These are phyloP conservation scores for Pythium aristosporum DNA, from an alignment of 352 stramenopile genomes.

Conservation along the genomic window DNA sequence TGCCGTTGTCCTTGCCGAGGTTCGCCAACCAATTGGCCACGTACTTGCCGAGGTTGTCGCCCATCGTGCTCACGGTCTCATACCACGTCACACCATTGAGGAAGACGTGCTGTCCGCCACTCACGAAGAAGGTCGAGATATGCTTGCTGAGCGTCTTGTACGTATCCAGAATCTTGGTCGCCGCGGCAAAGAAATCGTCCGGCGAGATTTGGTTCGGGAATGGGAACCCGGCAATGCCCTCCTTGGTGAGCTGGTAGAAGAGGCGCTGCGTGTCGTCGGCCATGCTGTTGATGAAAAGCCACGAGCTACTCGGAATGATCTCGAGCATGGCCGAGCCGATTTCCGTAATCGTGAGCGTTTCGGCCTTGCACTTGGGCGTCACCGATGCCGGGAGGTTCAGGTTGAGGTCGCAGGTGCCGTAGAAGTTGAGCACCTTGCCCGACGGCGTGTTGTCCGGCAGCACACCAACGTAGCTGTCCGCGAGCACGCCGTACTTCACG, in stretches of 20 bases:
- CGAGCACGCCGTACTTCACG: slow-evolving; percentile 50
- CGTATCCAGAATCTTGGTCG: slow-evolving; percentile 30
- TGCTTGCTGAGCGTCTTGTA: slow-evolving; percentile 38
- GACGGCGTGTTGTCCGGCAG: slow-evolving; percentile 38
- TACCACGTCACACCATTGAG: not conserved
- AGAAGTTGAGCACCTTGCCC: slow-evolving; percentile 33
- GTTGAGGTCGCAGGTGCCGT: slow-evolving; percentile 35
- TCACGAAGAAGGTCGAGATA: slow-evolving; percentile 40
- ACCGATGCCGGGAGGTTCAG: slow-evolving; percentile 37
- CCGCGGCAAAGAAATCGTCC: slow-evolving; percentile 40
- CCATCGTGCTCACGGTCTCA: too few species aligned
- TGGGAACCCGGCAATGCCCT: slow-evolving; percentile 52
- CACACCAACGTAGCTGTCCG: slow-evolving; percentile 62
- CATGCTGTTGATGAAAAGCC: slow-evolving; percentile 64
- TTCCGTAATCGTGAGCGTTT: slow-evolving; percentile 41
- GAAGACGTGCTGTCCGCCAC: slow-evolving; percentile 9
- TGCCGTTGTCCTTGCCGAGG: too few species aligned
- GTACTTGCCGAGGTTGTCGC: too few species aligned
- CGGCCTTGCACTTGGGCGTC: slow-evolving; percentile 38
- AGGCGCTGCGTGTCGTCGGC: slow-evolving; percentile 56
- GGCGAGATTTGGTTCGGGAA: slow-evolving; percentile 54
- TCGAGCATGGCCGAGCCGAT: slow-evolving; percentile 41
- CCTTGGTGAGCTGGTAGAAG: slow-evolving; percentile 58
- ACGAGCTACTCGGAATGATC: slow-evolving; percentile 34
- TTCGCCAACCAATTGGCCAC: too few species aligned